Conservation (phyloP, 2,329 filamentous ascomycete species). For the Cladosporium velox region DNA sequence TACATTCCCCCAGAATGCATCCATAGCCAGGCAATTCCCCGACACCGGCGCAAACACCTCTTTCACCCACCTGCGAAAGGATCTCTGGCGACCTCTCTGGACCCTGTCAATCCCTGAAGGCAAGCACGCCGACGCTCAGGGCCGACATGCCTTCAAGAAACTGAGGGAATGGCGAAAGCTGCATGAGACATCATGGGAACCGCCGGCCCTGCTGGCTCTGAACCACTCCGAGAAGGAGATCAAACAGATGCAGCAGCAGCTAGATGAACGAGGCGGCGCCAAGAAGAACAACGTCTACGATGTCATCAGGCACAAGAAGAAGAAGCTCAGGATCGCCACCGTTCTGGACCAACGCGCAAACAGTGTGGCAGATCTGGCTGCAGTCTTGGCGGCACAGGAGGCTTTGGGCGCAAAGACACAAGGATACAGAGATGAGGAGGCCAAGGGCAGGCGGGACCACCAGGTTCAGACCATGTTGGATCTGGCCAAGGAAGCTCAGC, state of each 20-base stretch:
- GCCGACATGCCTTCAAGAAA: constrained; percentile 58
- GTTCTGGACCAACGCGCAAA: constrained; percentile 68
- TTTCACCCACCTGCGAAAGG: constrained; percentile 58
- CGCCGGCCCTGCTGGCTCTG: constrained; percentile 36
- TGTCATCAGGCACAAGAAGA: constrained; percentile 40
- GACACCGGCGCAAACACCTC: constrained; percentile 66
- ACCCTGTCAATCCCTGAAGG: constrained; percentile 57
- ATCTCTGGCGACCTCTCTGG: constrained; percentile 64
- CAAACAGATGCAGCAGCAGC: constrained; percentile 45
- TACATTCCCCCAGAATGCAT: constrained; percentile 48
- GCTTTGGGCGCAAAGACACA: constrained; percentile 35
- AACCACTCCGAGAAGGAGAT: constrained; percentile 42
- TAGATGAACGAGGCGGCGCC: constrained; percentile 34
- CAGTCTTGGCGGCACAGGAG: constrained; percentile 55
- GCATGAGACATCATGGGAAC: constrained; percentile 57
- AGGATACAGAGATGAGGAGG: constrained; percentile 25
- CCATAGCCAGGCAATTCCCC: constrained; percentile 58
- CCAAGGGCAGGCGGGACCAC: constrained; percentile 20
- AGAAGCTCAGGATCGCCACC: constrained; percentile 53
- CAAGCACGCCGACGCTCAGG: constrained; percentile 41
- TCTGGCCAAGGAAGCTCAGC: constrained; percentile 24
- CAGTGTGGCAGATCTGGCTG: constrained; percentile 60
- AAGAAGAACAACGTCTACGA: constrained; percentile 37
- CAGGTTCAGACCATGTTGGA: constrained; percentile 28
- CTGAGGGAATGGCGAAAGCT: constrained; percentile 62